These are phyloP conservation scores for Eleusine coracana DNA, from an alignment of 176 grass and related monocot species.

Conservation along the genomic window DNA sequence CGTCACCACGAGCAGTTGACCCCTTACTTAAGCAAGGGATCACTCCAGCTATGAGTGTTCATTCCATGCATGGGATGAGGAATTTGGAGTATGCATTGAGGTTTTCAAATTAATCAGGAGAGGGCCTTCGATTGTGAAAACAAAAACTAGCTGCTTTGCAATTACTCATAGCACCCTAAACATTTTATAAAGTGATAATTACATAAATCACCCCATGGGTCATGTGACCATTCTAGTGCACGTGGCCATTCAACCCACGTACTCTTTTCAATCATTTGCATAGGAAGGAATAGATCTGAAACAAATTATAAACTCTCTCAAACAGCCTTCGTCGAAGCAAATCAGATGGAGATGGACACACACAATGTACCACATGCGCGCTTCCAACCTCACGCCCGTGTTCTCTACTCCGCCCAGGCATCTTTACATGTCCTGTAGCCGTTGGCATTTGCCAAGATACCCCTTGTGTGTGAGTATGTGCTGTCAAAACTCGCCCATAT, in stretches of 20 bases:
- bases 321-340: background rate
- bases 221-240: conserved; percentile 1
- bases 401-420: conserved; percentile 30
- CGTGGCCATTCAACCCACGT: conserved; percentile 13
- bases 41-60: conserved; percentile 11
- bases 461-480: background rate
- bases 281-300: background rate
- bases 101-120: background rate
- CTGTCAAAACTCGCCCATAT: conserved; percentile 2
- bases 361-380: background rate
- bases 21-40: conserved; percentile 45
- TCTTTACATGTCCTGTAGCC: conserved; percentile 32
- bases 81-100: background rate
- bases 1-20: conserved; percentile 18
- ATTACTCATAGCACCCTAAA: background rate
- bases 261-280: conserved; percentile 12
- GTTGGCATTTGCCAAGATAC: conserved; percentile 45
- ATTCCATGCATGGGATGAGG: conserved; percentile 2
- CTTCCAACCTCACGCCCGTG: conserved; percentile 15
- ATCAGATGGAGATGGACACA: background rate
- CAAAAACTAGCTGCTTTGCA: background rate
- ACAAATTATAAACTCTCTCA: background rate
- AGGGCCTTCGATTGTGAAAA: background rate
- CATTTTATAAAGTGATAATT: background rate
- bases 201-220: too few species aligned